Conservation (phyloP, 768 basidiomycete species). For the Mycena rebaudengoi region DNA sequence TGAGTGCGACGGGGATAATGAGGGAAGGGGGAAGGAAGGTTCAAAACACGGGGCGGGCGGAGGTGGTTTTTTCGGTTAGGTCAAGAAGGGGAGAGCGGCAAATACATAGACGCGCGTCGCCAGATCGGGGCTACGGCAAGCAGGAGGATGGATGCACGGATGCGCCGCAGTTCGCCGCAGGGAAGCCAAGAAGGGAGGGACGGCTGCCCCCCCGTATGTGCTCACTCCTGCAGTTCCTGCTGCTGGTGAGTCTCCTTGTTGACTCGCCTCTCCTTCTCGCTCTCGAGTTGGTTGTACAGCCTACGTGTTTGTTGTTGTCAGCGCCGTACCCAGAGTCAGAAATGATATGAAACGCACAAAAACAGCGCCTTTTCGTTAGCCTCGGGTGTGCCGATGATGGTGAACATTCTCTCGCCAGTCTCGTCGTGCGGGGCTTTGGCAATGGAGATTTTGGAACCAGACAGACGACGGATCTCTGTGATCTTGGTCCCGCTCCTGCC, state of each 20-base stretch:
- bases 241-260: conserved; percentile 85
- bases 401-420: conserved; percentile 99
- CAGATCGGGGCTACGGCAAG: no score
- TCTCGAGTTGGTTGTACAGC: conserved; percentile 96
- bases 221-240: conserved; percentile 63
- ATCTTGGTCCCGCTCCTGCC: conserved; percentile 98
- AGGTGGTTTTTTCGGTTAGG: conserved; percentile 15
- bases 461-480: conserved; percentile 97
- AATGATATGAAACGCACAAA: conserved; percentile 45
- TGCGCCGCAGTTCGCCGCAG: conserved; percentile 3
- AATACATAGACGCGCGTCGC: conserved; percentile 22
- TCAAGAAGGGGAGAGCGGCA: conserved; percentile 18
- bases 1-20: conserved; percentile 14
- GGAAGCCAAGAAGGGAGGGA: conserved; percentile 18
- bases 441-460: conserved; percentile 97
- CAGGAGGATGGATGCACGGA: conserved; percentile 2
- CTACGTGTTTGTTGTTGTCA: neutral
- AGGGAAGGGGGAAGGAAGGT: conserved; percentile 5
- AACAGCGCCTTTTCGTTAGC: conserved; percentile 98
- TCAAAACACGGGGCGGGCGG: conserved; percentile 17
- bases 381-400: conserved; percentile 95
- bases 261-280: conserved; percentile 93
- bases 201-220: conserved; percentile 11
- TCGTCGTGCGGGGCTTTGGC: conserved; percentile 99
- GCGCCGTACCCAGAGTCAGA: neutral